Evolutionary conservation across 345 rosid species (phyloP).

Genomic region (Theobroma cacao): DNA sequence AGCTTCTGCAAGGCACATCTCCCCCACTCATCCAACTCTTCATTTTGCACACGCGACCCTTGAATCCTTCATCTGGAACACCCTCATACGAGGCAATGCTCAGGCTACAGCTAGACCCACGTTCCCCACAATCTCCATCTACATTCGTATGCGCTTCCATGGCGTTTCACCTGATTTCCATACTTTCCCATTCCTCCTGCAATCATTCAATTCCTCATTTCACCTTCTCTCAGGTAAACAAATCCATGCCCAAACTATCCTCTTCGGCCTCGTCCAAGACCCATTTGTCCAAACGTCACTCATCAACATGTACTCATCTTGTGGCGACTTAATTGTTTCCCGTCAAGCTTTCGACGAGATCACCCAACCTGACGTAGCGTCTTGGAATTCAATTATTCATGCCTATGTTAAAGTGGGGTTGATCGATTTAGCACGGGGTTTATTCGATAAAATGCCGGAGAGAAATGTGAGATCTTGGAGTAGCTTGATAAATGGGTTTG

Average conservation of each 20-base stretch:
- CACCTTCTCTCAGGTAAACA: conserved; percentile 20
- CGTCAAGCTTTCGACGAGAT: conserved; percentile 44
- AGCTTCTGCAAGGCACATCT: conserved; percentile 11
- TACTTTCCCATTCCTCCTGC: conserved; percentile 49
- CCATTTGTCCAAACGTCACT: conserved; percentile 38
- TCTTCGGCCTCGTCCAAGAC: conserved; percentile 24
- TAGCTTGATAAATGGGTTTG: conserved; percentile 50
- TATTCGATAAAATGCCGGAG: conserved; percentile 51
- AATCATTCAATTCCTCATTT: conserved; percentile 26
- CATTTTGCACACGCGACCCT: conserved; percentile 34
- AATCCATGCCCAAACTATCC: conserved; percentile 26
- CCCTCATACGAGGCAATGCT: conserved; percentile 32
- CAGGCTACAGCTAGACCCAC: conserved; percentile 6
- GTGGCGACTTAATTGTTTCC: conserved; percentile 29
- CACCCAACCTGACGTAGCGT: conserved; percentile 30
- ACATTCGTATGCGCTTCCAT: conserved; percentile 50
- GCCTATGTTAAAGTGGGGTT: conserved; percentile 32
- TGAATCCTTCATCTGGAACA: conserved; percentile 53
- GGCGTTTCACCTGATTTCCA: conserved; percentile 45
- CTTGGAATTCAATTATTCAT: conserved; percentile 54
- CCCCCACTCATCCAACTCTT: conserved; percentile 36
- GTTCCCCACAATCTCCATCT: conserved; percentile 31
- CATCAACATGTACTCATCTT: conserved; percentile 44
- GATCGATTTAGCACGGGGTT: conserved; percentile 32
- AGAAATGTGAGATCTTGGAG: conserved; percentile 59